Base-by-base conservation (phyloP, 805 yeast genomes). In the Candida orba region DNA sequence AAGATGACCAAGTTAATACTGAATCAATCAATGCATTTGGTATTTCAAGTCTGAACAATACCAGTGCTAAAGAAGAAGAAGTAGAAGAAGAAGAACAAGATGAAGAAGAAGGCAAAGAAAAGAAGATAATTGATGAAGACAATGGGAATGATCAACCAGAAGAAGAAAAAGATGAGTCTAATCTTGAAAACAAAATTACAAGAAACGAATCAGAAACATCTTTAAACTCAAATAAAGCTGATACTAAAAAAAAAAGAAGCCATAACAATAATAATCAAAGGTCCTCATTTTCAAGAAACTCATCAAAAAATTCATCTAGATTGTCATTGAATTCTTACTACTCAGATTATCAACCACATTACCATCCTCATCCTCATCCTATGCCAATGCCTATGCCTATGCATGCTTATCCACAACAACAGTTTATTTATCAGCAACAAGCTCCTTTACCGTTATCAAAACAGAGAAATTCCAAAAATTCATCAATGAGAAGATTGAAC, bases 321-420 rank as follows among this genome's bases (percentile, higher is more conserved):
- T 50, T 47, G 9, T 51, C 54, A 13, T 27, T 53, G 33, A 52
- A 40, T 38, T 52, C 56, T 2, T 31, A 47, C 20, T 49, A 49
- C 37, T 40, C 34, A 15, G 44, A 41, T 14, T 40, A 34, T 20
- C 50, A 47, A 29, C 45, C 34, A 8, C 41, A 43, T 20, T 43
- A 23, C 10, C 17, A 22, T 4, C 31, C 23, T 22, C 30, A 20
- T 4, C 31, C 23, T 22, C 30, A 20, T 9, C 9, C 2, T 6
- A 22, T 13, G 24, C 32, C 17, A 15, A 31, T 31, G 22, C 22
- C 22, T 4, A 31, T 31, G 22, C 22, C 22, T 4, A 20, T 20
- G 12, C 18, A 31, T 31, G 10, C 34, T n/a, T 18, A 30, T 14
- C 27, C 37, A 10, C 36, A 39, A 18, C 42, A 33, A 32, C 41